Percentiles rank a stretch among this genome's conserved stretches.
These are phyloP conservation scores for Leccinellum rugosiceps DNA, from an alignment of 768 basidiomycete genomes.

Conservation along the genomic window DNA sequence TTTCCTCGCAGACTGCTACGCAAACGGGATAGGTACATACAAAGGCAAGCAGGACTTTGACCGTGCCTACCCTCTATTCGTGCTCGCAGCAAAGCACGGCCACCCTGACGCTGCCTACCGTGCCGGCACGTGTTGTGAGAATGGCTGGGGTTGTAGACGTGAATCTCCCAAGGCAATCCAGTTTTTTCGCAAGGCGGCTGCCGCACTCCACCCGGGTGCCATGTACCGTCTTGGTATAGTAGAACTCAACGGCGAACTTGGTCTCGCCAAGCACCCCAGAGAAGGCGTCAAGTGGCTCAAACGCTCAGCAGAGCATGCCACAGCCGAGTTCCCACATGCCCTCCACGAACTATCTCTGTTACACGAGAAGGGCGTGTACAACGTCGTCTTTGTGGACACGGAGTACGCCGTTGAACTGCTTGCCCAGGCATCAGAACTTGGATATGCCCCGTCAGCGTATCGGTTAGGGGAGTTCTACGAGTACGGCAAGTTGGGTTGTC, in stretches of 20 bases:
- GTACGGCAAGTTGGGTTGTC: slow-evolving; percentile 98
- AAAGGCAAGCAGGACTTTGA: slow-evolving; percentile 95
- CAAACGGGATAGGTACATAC: slow-evolving; percentile 94
- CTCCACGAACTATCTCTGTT: slow-evolving; percentile 91
- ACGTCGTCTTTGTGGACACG: slow-evolving; percentile 94
- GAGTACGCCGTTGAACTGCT: slow-evolving; percentile 94
- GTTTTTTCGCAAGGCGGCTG: slow-evolving; percentile 92
- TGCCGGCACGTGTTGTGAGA: slow-evolving; percentile 96
- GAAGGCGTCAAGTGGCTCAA: slow-evolving; percentile 99
- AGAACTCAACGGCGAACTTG: slow-evolving; percentile 93
- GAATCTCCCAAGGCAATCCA: slow-evolving; percentile 89
- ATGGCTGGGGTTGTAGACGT: slow-evolving; percentile 95
- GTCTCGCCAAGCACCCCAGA: slow-evolving; percentile 80
- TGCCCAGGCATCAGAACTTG: slow-evolving; percentile 93
- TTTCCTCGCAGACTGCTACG: slow-evolving; percentile 97
- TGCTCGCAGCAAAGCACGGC: slow-evolving; percentile 94
- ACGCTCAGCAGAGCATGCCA: slow-evolving; percentile 90
- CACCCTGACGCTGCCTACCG: slow-evolving; percentile 95
- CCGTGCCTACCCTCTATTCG: slow-evolving; percentile 92
- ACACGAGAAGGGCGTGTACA: slow-evolving; percentile 97
- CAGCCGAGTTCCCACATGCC: slow-evolving; percentile 94
- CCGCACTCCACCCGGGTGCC: slow-evolving; percentile 87
- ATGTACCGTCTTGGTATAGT: slow-evolving; percentile 96
- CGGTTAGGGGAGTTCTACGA: slow-evolving; percentile 98
- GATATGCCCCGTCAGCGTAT: slow-evolving; percentile 95